Conservation (phyloP, 805 yeast genomes). For the Saccharomycopsis sp. region DNA sequence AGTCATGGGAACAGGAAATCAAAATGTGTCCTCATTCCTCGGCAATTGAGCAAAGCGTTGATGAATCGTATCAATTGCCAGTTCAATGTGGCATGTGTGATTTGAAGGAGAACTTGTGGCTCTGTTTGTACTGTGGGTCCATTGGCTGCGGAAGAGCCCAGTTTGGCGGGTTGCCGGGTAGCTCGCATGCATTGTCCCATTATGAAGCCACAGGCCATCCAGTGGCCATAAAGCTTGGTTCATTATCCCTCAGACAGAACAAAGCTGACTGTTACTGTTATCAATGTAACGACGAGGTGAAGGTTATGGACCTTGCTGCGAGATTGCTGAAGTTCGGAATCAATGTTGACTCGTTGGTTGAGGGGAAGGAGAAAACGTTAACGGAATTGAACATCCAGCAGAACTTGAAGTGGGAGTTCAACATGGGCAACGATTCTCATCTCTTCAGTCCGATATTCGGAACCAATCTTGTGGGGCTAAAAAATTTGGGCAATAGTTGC, state of each 20-base stretch:
- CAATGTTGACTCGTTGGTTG: constrained; percentile 41
- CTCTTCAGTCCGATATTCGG: constrained; percentile 65
- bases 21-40: constrained; percentile 71
- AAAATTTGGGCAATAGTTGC: constrained; percentile 90
- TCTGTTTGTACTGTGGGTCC: constrained; percentile 86
- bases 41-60: constrained; percentile 38
- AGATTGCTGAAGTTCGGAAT: constrained; percentile 60
- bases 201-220: constrained; percentile 56
- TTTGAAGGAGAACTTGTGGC: constrained; percentile 77
- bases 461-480: constrained; percentile 71
- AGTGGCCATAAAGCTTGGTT: constrained; percentile 86
- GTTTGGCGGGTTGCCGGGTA: constrained; percentile 90
- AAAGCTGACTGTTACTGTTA: constrained; percentile 85
- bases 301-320: constrained; percentile 50
- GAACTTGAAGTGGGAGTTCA: constrained; percentile 89
- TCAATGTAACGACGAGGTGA: constrained; percentile 80
- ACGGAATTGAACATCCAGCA: constrained; percentile 90
- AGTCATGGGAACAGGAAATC: constrained; percentile 90
- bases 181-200: constrained; percentile 83
- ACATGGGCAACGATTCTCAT: constrained; percentile 66
- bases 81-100: constrained; percentile 53
- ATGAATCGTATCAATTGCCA: constrained; percentile 29
- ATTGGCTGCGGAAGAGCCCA: constrained; percentile 93
- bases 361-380: constrained; percentile 77
- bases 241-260: constrained; percentile 60